Evolutionary conservation across 129 eudicot species (phyloP), one percentile per base, ranked within the genome.

Genomic region (Arctium minus): DNA sequence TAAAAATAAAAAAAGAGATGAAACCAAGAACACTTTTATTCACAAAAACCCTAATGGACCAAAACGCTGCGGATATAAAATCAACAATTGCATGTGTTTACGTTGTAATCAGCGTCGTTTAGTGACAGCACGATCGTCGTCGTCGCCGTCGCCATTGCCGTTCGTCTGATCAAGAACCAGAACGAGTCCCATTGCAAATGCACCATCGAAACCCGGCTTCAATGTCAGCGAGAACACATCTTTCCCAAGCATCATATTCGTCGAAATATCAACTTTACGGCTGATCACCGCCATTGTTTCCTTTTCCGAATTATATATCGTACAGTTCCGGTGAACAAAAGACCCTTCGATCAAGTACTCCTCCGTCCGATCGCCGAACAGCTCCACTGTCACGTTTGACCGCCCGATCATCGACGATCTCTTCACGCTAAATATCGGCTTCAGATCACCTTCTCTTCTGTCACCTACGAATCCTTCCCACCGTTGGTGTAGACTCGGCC

Each of bases 401-500:
- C 89, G 80, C 73, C 94, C 94, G 75, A 93, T 90, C 6, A 95
- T 93, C 35, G 99, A 91, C 1, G 97, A 92, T 85, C 99, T 80
- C 6, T 92, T 85, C 4, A 90, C 93, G 88, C 99, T 91, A 84
- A 95, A 95, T 12, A 92, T 88, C 31, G 99, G 93, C 60, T 95
- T 95, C 72, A 7, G 50, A 44, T 89, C 76, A 13, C 92, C 99
- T 31, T 88, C 92, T 30, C 18, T 65, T 73, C 91, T n/a, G 74
- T 95, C 99, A 22, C 99, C 97, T 70, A 83, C 18, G 81, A 84
- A 93, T 0, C 99, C 99, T 71, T 95, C 97, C 99, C 97, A 92
- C 27, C 99, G 87, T 30, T 91, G 92, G 76, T 95, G 99, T 38
- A 95, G 60, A 75, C 99, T 95, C 74, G 97, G 97, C 65, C 97